These are phyloP conservation scores for Syncephalastrum sp. DNA, from an alignment of 371 early-diverging fungal species.

Conservation along the genomic window DNA sequence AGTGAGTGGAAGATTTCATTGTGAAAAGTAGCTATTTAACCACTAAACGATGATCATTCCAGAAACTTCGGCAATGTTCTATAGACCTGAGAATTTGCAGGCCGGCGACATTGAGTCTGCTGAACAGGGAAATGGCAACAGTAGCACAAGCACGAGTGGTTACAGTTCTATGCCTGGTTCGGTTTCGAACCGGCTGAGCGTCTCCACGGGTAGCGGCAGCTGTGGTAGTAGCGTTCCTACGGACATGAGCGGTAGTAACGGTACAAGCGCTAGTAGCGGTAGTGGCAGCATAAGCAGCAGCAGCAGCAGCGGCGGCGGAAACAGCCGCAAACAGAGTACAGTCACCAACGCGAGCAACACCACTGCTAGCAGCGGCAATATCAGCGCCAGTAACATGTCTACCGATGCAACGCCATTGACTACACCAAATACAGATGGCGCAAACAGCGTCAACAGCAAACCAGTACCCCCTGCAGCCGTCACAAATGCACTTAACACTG, in stretches of 20 bases:
- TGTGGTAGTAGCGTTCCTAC: too few species aligned
- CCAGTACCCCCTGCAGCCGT: too few species aligned
- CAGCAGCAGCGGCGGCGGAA: slow-evolving; percentile 13
- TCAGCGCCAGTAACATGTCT: background rate
- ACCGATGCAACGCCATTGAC: background rate
- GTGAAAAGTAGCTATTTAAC: background rate
- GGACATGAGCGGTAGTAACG: slow-evolving; percentile 2
- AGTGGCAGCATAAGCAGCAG: slow-evolving; percentile 14
- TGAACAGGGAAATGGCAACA: background rate
- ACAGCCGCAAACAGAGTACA: slow-evolving; percentile 3
- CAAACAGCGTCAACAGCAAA: too few species aligned
- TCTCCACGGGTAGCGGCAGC: background rate
- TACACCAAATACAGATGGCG: background rate
- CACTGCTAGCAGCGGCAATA: slow-evolving; percentile 16
- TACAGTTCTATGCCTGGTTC: background rate
- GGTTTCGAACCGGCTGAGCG: slow-evolving; percentile 3
- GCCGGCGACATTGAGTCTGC: background rate
- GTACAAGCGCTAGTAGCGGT: slow-evolving; percentile 16
- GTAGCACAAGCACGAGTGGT: slow-evolving; percentile 17
- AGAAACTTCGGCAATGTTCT: slow-evolving; percentile 18
- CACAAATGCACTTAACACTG: too few species aligned
- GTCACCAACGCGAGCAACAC: slow-evolving; percentile 9
- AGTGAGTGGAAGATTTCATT: background rate
- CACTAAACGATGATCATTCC: slow-evolving; percentile 7
- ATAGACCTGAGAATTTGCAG: slow-evolving; percentile 5